Percentiles rank a stretch among this genome's conserved stretches.
phyloP scores from a whole-genome alignment of 2,329 filamentous ascomycete genomes.

The Exophiala xenobiotica region DNA sequence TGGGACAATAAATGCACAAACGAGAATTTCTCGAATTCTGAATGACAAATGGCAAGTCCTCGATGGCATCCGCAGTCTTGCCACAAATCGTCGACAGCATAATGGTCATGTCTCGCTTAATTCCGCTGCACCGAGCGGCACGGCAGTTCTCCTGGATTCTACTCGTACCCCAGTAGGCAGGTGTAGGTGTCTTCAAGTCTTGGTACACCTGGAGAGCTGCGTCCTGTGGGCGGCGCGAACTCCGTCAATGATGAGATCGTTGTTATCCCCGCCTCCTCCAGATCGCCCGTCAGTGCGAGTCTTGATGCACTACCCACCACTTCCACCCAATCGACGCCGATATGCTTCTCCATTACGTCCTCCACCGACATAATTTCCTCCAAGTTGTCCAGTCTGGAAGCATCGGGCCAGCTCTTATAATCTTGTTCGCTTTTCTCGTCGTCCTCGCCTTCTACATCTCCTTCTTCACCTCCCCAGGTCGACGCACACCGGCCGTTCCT shows the following conservation, averaged over 20 bases:
- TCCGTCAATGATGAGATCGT: conserved; percentile 16
- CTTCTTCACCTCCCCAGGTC: conserved; percentile 17
- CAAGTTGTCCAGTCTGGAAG: conserved; percentile 10
- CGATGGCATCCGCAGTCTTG: no score
- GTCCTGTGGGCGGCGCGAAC: conserved; percentile 15
- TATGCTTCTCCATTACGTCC: conserved; percentile 20
- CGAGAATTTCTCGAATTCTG: no score
- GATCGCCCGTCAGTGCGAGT: neutral
- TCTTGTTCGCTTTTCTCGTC: conserved; percentile 25
- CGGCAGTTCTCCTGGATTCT: no score
- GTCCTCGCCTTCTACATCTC: conserved; percentile 24
- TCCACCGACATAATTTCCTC: conserved; percentile 9
- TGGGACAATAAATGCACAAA: neutral
- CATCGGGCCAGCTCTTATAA: conserved; percentile 21
- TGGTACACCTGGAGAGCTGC: no score
- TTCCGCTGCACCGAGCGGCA: no score
- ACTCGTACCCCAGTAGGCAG: no score
- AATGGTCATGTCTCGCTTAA: no score
- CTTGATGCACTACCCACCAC: neutral
- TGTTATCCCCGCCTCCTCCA: conserved; percentile 24
- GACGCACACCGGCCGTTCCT: neutral
- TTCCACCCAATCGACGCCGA: conserved; percentile 16
- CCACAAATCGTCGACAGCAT: no score
- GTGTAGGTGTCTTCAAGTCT: no score
- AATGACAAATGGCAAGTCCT: no score